Evolutionary conservation across 768 basidiomycete genomes (phyloP).

Genomic region (Suillus cothurnatus): DNA sequence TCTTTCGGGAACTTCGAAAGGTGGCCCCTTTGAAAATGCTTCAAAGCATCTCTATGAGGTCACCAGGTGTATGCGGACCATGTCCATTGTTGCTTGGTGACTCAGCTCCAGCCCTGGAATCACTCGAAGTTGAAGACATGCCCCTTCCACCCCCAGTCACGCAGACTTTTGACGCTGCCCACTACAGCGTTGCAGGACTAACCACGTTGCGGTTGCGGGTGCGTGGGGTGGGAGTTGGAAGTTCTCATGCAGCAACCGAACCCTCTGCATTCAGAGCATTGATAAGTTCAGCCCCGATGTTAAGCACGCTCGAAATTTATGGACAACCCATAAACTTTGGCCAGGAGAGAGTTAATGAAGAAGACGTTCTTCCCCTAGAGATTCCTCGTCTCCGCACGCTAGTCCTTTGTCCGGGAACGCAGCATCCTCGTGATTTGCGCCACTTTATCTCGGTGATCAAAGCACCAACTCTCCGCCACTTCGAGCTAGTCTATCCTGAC

Average conservation of each 20-base stretch:
- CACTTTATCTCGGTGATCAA: constrained; percentile 14
- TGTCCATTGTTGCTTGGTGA: not conserved
- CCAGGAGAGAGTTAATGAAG: constrained; percentile 1
- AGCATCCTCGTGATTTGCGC: constrained; percentile 11
- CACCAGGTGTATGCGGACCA: constrained; percentile 1
- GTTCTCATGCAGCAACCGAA: constrained; percentile 7
- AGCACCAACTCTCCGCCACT: constrained; percentile 7
- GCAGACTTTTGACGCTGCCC: constrained; percentile 6
- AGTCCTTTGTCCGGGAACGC: constrained; percentile 14
- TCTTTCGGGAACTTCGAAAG: constrained; percentile 3
- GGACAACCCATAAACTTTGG: constrained; percentile 6
- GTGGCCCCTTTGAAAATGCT: constrained; percentile 5
- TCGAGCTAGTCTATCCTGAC: not conserved
- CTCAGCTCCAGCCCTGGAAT: constrained; percentile 3
- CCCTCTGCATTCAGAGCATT: constrained; percentile 6
- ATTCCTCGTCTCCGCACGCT: constrained; percentile 12
- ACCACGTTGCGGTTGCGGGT: constrained; percentile 4
- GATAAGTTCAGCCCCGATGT: constrained; percentile 6
- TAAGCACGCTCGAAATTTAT: constrained; percentile 5
- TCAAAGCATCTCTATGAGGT: constrained; percentile 5
- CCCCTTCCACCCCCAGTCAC: constrained; percentile 7
- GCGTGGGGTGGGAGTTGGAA: constrained; percentile 2
- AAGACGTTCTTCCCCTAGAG: constrained; percentile 4
- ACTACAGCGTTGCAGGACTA: constrained; percentile 1
- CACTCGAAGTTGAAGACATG: constrained; percentile 6